Evolutionary conservation across 495 filamentous ascomycete genomes (phyloP), one percentile per base, ranked within the genome.

Genomic region (Halenospora varia): DNA sequence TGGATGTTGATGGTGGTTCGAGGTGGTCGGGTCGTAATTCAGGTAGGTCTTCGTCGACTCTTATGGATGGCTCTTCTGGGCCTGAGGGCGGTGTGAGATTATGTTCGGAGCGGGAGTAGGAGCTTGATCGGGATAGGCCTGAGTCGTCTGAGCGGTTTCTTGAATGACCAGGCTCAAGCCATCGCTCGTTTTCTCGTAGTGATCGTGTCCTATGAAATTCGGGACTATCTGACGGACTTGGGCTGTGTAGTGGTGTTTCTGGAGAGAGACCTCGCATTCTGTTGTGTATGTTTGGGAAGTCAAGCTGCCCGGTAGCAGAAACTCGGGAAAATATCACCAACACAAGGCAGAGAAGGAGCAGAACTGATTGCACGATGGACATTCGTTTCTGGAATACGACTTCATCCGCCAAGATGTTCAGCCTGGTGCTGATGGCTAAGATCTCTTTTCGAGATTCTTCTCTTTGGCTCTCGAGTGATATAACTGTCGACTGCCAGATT

Each of bases 341-440:
- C 0, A 85, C 85, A 42, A 97, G 87, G 64, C 92, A 96, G 61
- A 92, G 82, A 2, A 98, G 81, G 1, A 98, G 82, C 17, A 97
- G 80, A 9, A 94, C 79, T 55, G 85, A 88, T 70, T 97, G 93
- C 41, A 96, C 77, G 60, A 96, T 90, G 20, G 88, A 86, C 77
- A 98, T 92, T 41, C 94, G 83, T 70, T 96, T 96, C 72, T 97
- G 94, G 70, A 94, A 96, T 46, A 96, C 86, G 19, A 98, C 79
- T 70, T 98, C 94, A 61, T 98, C 93, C 19, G 93, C 92, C 1
- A 98, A 78, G 22, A 97, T 78, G 56, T 83, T 87, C 45, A 98
- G 80, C 29, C 93, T 85, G n/a, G 81, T 68, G 60, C 81, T 87
- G n/a, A 97, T 75, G 15, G 90, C 90, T 45, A 87, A 75, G 47